Base-by-base conservation (phyloP, 768 basidiomycete species). In the Cystobasidium onofrii region DNA sequence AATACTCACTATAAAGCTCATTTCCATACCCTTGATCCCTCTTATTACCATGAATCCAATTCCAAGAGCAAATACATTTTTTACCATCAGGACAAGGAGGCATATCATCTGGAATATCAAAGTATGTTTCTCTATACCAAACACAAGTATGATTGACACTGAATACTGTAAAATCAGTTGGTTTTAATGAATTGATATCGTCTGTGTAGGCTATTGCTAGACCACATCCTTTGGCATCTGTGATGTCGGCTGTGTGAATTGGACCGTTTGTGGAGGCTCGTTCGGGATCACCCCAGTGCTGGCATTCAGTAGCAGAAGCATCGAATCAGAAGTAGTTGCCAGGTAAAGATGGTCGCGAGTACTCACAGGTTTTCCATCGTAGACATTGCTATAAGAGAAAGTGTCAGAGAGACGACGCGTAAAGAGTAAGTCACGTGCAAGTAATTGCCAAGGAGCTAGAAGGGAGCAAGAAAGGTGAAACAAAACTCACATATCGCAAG, bases 11-110 rank as follows among this genome's bases (percentile, higher is more conserved):
- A n/a, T 61, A 70, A 10, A 55, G n/a, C 54, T 72, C 66, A 66
- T 71, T 71, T 17, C 54, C 69, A n/a, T 57, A 61, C 10, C 69
- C 69, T 29, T 71, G 25, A 17, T 36, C 29, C 25, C 43, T 36
- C 33, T 18, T 39, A 39, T 39, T 39, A 10, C 55, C 50, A 55
- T 71, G 55, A 6, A 71, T 60, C 71, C 71, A 74, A 55, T 71
- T 71, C 74, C 74, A 74, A 12, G 66, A 33, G 74, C 74, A 74
- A 17, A 74, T 61, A 54, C 74, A 74, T 43, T 64, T 60, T 54
- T 73, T 63, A 25, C 67, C 74, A 34, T 71, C 55, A 25, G 74
- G 70, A 36, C 74, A 74, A 57, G 74, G 33, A 15, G 74, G 74
- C 67, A 74, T 55, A 63, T 55, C 66, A 27, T 33, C 67, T 17